Evolutionary conservation across 1,284 basidiomycete genomes (phyloP), one percentile per base, ranked within the genome.

Genomic region (Fomitiporia mediterranea): DNA sequence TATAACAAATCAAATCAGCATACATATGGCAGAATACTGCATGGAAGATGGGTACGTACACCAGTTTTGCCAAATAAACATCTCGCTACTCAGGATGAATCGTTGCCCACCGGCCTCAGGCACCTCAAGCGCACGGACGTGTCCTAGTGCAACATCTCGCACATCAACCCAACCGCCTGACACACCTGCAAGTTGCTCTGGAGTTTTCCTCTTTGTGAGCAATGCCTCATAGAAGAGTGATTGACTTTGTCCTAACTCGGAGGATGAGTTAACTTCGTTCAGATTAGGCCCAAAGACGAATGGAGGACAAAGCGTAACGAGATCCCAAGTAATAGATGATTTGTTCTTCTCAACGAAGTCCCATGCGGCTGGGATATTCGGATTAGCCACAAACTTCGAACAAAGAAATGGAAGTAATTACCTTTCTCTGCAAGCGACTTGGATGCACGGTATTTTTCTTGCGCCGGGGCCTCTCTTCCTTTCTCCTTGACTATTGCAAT

Each of bases 151-250:
- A 27, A 79, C 73, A 58, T 75, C 72, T 13, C 75, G 67, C 1
- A 80, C 78, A 58, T 80, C 76, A 23, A 78, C 73, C 64, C 69
- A 76, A 68, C 71, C 72, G n/a, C 67, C 67, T 8, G 61, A 66
- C 17, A 64, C 55, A 2, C 51, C 44, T 15, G 30, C 54, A 51
- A 43, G 55, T 56, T 74, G 34, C 25, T 60, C 56, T 2, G 59
- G 53, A 23, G 56, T 44, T 38, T 58, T 60, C 7, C 21, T 55
- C 5, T 53, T 37, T 5, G 37, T 19, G 17, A 58, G 25, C 13
- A 60, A 13, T 3, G 59, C 51, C 30, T 58, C 52, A 34, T 52
- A 58, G 19, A 53, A 46, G 19, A 35, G 19, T 27, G 30, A 34
- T n/a, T 46, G 23, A 38, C 47, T 56, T 15, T 39, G 53, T 32